Conservation (phyloP, 1,284 basidiomycete species). For the Malassezia vespertilionis region DNA sequence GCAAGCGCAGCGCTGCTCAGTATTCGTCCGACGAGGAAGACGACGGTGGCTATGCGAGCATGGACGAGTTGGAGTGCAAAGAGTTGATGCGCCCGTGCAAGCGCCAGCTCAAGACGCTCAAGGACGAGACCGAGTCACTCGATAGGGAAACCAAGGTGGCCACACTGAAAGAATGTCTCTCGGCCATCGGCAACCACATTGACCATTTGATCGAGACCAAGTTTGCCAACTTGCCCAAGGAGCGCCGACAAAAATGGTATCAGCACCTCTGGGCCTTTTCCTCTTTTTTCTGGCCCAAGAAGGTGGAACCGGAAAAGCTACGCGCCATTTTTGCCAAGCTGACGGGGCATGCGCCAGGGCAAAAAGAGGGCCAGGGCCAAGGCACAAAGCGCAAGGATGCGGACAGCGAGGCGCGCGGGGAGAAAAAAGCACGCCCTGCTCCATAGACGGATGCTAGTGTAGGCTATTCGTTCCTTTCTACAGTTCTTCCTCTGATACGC, state of each 20-base stretch:
- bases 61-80: conserved; percentile 91
- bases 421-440: neutral
- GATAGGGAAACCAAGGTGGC: conserved; percentile 87
- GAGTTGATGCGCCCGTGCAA: conserved; percentile 92
- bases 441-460: neutral
- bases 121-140: conserved; percentile 76
- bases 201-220: conserved; percentile 70
- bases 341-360: conserved; percentile 18
- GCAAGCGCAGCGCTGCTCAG: conserved; percentile 18
- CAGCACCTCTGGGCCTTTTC: conserved; percentile 78
- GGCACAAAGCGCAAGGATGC: conserved; percentile 4
- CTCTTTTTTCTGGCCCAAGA: conserved; percentile 92
- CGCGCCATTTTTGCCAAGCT: conserved; percentile 38
- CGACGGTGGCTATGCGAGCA: conserved; percentile 53
- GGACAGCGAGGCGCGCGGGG: neutral
- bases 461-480: neutral
- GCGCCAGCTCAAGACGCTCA: conserved; percentile 90
- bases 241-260: conserved; percentile 72
- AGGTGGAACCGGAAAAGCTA: conserved; percentile 49
- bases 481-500: conserved; percentile 1
- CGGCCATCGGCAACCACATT: conserved; percentile 84
- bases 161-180: conserved; percentile 86
- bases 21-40: conserved; percentile 25
- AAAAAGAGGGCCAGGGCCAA: neutral
- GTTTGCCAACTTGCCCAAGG: conserved; percentile 56